Evolutionary conservation across 2,329 filamentous ascomycete genomes (phyloP).

Genomic region (Berkeleyomyces rouxiae): DNA sequence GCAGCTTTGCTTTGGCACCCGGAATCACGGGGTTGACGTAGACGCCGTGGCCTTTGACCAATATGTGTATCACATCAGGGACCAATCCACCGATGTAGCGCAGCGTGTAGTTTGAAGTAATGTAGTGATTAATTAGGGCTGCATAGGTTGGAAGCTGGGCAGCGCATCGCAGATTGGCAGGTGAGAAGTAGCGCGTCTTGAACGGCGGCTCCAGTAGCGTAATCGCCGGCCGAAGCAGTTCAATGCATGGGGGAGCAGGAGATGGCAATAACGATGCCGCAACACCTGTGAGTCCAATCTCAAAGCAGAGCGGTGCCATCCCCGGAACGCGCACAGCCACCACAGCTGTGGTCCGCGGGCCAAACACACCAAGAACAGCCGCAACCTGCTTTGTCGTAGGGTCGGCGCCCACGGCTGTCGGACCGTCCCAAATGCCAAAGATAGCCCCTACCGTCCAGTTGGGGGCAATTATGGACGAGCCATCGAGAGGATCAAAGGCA

Average conservation of each 20-base stretch:
- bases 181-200: slow-evolving; percentile 42
- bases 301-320: slow-evolving; percentile 28
- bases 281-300: slow-evolving; percentile 27
- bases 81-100: slow-evolving; percentile 45
- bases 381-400: slow-evolving; percentile 29
- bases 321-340: slow-evolving; percentile 35
- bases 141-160: slow-evolving; percentile 34
- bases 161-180: slow-evolving; percentile 42
- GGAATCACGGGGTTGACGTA: slow-evolving; percentile 41
- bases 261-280: slow-evolving; percentile 1
- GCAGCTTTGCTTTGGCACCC: slow-evolving; percentile 37
- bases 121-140: slow-evolving; percentile 31
- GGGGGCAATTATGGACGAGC: slow-evolving; percentile 41
- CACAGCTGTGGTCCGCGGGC: slow-evolving; percentile 38
- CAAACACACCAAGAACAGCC: slow-evolving; percentile 35
- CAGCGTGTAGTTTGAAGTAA: slow-evolving; percentile 38
- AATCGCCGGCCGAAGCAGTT: slow-evolving; percentile 28
- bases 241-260: slow-evolving; percentile 5
- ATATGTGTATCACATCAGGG: slow-evolving; percentile 41
- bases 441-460: slow-evolving; percentile 45
- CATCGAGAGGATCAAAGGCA: slow-evolving; percentile 47
- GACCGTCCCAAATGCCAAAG: slow-evolving; percentile 40
- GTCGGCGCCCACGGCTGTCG: slow-evolving; percentile 25
- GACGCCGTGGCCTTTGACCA: slow-evolving; percentile 44
- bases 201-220: slow-evolving; percentile 23